Evolutionary conservation across 805 yeast species (phyloP).

Genomic region (Isabelozyma pseudorhagii): DNA sequence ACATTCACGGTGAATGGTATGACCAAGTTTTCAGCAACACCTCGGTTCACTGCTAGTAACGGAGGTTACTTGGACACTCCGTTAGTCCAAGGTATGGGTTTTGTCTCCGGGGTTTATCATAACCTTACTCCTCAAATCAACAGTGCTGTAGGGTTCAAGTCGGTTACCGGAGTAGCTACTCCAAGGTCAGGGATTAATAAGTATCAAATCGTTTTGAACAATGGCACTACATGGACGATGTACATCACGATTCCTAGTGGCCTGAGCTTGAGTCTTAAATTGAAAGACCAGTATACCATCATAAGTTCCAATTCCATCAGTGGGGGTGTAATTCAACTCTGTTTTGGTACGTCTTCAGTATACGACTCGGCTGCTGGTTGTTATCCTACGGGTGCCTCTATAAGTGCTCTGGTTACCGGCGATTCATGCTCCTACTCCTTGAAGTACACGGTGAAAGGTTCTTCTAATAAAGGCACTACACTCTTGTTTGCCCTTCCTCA

Average conservation of each 20-base stretch:
- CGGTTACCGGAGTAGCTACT: constrained; percentile 1
- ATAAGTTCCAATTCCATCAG: constrained; percentile 13
- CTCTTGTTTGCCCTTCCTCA: constrained; percentile 69
- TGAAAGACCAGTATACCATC: constrained; percentile 14
- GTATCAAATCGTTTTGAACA: constrained; percentile 9
- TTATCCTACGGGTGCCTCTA: constrained; percentile 48
- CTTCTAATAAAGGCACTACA: constrained; percentile 40
- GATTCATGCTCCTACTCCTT: constrained; percentile 34
- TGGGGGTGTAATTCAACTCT: constrained; percentile 21
- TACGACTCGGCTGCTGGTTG: constrained; percentile 66
- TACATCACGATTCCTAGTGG: constrained; percentile 16
- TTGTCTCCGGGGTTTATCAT: constrained; percentile 60
- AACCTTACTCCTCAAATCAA: constrained; percentile 15
- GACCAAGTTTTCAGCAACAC: constrained; percentile 11
- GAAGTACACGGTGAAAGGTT: constrained; percentile 42
- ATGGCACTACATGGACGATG: constrained; percentile 12
- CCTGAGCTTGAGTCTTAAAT: constrained; percentile 26
- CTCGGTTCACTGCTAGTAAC: constrained; percentile 5
- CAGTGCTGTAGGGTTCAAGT: constrained; percentile 4
- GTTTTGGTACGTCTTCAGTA: constrained; percentile 20
- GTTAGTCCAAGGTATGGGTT: constrained; percentile 74
- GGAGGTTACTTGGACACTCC: constrained; percentile 27
- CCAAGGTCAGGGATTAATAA: constrained; percentile 12
- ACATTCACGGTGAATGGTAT: constrained; percentile 3
- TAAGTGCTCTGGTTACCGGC: constrained; percentile 30